These are phyloP conservation scores for Sanghuangporus baumii DNA, from an alignment of 1,284 basidiomycete species.

Conservation along the genomic window DNA sequence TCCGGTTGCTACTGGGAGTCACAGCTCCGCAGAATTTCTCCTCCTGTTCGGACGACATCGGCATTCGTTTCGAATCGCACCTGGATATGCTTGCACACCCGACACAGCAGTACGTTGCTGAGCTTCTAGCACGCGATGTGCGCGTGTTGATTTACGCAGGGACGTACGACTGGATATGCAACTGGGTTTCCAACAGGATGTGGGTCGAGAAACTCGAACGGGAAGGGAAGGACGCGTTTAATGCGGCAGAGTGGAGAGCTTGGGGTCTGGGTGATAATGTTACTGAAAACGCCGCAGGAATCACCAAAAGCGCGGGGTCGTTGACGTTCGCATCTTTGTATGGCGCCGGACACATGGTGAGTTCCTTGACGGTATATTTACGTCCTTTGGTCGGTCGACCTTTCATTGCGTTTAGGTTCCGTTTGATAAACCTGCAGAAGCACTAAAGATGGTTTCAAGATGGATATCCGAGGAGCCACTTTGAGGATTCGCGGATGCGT, in stretches of 20 bases:
- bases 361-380: constrained; percentile 26
- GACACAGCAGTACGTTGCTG: constrained; percentile 61
- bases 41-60: constrained; percentile 49
- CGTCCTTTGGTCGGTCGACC: not conserved
- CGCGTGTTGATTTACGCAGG: constrained; percentile 72
- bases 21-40: constrained; percentile 49
- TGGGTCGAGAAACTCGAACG: constrained; percentile 76
- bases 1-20: constrained; percentile 53
- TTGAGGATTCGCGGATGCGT: not conserved
- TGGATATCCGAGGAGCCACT: constrained; percentile 39
- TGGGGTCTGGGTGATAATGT: constrained; percentile 49
- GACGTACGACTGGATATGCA: constrained; percentile 76
- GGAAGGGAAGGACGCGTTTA: constrained; percentile 53
- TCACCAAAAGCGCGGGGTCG: constrained; percentile 43
- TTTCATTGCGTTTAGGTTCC: constrained; percentile 40
- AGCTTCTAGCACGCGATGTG: constrained; percentile 68
- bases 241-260: constrained; percentile 43
- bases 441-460: constrained; percentile 49
- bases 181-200: constrained; percentile 68
- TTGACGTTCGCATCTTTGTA: constrained; percentile 64
- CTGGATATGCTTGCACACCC: constrained; percentile 57
- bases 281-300: constrained; percentile 34
- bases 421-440: constrained; percentile 60
- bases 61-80: constrained; percentile 39
- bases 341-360: constrained; percentile 70